These are phyloP conservation scores for Suhomyces sp. DNA, from an alignment of 805 yeast genomes.

Conservation along the genomic window DNA sequence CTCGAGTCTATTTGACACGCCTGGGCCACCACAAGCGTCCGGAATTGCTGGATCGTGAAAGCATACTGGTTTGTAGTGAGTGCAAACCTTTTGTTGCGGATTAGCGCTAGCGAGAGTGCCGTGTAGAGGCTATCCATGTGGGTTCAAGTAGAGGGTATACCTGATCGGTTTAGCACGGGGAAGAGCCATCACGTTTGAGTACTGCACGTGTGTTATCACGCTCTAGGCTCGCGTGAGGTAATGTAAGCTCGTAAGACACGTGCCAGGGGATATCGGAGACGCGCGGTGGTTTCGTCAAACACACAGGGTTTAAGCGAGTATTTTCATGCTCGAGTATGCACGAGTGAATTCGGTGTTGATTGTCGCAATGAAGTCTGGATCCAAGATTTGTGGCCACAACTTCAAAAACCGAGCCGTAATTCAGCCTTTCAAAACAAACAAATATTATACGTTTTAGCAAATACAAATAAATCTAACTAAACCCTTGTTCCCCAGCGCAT, in stretches of 20 bases:
- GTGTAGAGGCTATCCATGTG: conserved; percentile 8
- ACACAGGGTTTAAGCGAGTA: not conserved
- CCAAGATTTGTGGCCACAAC: not conserved
- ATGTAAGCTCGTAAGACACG: not conserved
- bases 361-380: not conserved
- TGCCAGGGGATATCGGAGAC: not conserved
- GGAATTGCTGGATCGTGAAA: not conserved
- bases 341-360: not conserved
- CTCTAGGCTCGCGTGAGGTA: not conserved
- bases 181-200: not conserved
- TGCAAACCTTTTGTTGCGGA: conserved; percentile 6
- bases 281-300: not conserved
- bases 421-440: not conserved
- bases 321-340: not conserved
- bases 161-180: not conserved
- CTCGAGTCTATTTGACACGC: conserved; percentile 1
- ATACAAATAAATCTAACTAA: not conserved
- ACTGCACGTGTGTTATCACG: not conserved
- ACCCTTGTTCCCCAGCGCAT: not conserved
- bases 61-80: conserved; percentile 2
- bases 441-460: not conserved
- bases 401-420: not conserved
- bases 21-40: conserved; percentile 1
- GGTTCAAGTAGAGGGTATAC: not conserved
- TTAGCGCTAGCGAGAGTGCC: conserved; percentile 6